Percentiles rank a stretch among this genome's conserved stretches.
Evolutionary conservation across 768 basidiomycete genomes (phyloP).

Genomic region (Erythrobasidium yunnanense): DNA sequence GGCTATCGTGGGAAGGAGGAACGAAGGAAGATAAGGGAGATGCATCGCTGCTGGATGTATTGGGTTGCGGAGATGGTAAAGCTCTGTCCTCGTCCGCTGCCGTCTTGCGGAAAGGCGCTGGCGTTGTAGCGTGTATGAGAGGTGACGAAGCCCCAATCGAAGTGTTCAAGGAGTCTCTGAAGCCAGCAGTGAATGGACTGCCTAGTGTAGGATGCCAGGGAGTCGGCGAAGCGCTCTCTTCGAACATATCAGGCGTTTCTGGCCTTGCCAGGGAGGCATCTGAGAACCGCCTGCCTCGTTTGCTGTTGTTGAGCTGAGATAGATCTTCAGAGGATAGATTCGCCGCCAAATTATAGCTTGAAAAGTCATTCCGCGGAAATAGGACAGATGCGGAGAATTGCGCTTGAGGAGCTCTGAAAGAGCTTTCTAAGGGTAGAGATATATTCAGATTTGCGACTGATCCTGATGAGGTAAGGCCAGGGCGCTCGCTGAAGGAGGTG

Average conservation of each 20-base stretch:
- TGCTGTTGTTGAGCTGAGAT: background rate
- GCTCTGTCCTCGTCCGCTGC: conserved; percentile 1
- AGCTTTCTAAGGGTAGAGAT: conserved; percentile 49
- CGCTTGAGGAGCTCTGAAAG: conserved; percentile 53
- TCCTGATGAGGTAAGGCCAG: conserved; percentile 60
- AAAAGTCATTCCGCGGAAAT: conserved; percentile 54
- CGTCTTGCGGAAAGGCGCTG: conserved; percentile 15
- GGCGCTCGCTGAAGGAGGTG: conserved; percentile 47
- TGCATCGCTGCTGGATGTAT: background rate
- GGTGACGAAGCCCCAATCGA: background rate
- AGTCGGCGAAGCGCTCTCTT: conserved; percentile 3
- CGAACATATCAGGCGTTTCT: conserved; percentile 23
- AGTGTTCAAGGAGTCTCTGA: background rate
- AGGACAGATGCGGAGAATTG: conserved; percentile 79
- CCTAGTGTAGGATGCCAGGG: background rate
- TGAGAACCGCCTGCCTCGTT: conserved; percentile 11
- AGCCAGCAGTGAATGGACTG: background rate
- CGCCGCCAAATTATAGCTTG: background rate
- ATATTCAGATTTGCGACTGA: conserved; percentile 44
- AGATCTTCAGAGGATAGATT: background rate
- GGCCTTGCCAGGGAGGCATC: conserved; percentile 16
- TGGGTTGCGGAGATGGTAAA: background rate
- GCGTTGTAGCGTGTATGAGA: background rate
- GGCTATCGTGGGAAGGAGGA: background rate
- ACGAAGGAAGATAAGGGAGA: background rate